Percentiles rank a stretch among this genome's conserved stretches.
These are phyloP conservation scores for Pleoardoris graminearum DNA, from an alignment of 2,329 filamentous ascomycete species.

Conservation along the genomic window DNA sequence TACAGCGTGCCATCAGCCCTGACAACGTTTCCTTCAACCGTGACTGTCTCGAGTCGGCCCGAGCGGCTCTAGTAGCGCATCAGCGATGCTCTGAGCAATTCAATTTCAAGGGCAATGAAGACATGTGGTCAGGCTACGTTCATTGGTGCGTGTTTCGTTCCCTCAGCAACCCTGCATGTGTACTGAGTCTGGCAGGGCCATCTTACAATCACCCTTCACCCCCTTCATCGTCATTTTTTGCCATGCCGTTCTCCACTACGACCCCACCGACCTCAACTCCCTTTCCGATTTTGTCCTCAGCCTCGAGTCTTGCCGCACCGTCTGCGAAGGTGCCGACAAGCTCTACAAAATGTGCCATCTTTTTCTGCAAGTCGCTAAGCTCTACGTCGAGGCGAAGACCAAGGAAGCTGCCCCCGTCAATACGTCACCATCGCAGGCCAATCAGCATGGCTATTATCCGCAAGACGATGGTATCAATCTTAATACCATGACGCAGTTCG, in stretches of 20 bases:
- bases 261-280: conserved; percentile 56
- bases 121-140: conserved; percentile 41
- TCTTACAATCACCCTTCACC: conserved; percentile 53
- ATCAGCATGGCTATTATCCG: not conserved
- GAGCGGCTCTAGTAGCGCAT: conserved; percentile 38
- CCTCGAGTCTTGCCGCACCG: conserved; percentile 55
- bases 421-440: not conserved
- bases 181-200: conserved; percentile 28
- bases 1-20: conserved; percentile 38
- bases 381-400: conserved; percentile 65
- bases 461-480: conserved; percentile 17
- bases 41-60: conserved; percentile 37
- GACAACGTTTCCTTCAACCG: conserved; percentile 36
- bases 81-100: conserved; percentile 34
- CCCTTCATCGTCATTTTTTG: conserved; percentile 56
- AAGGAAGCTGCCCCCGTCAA: conserved; percentile 42
- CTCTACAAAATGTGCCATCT: conserved; percentile 65
- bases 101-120: conserved; percentile 37
- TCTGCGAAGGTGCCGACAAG: conserved; percentile 63
- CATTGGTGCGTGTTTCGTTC: conserved; percentile 27
- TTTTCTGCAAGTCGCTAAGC: conserved; percentile 62
- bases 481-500: conserved; percentile 52
- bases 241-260: conserved; percentile 56
- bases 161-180: not conserved
- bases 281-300: conserved; percentile 62